Percentiles rank a stretch among this genome's conserved stretches.
Conservation (phyloP, 176 grass and related monocot species). For the Eragrostis curvula region DNA sequence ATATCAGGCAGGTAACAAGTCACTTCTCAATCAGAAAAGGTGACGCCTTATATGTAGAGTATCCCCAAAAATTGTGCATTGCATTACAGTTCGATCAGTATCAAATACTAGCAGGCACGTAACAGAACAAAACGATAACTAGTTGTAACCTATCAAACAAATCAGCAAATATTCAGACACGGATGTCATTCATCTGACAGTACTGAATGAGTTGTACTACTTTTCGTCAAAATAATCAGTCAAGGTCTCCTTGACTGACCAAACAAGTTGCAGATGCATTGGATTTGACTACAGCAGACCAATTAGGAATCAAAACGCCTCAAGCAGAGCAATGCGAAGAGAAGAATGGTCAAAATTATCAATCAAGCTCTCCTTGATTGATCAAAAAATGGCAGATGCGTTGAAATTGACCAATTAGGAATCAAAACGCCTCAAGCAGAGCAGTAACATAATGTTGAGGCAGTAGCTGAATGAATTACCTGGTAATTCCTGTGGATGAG, state of each 20-base stretch:
- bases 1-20: too few species aligned
- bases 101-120: neutral
- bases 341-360: neutral
- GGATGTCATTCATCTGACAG: neutral
- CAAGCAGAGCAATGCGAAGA: neutral
- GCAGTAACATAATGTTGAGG: neutral
- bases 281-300: too few species aligned
- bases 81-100: neutral
- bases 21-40: too few species aligned
- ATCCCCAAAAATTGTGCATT: too few species aligned
- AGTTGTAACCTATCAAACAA: neutral
- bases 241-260: neutral
- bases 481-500: constrained; percentile 37
- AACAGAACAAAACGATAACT: neutral
- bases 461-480: constrained; percentile 15
- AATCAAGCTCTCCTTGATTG: neutral
- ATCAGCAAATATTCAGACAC: neutral
- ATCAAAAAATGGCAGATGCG: neutral
- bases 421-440: neutral
- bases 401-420: neutral
- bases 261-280: neutral
- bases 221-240: neutral
- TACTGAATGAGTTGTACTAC: neutral
- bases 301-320: neutral
- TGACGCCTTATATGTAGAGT: too few species aligned